Conservation (phyloP, 305 asterid species). For the Fraxinus baroniana region DNA sequence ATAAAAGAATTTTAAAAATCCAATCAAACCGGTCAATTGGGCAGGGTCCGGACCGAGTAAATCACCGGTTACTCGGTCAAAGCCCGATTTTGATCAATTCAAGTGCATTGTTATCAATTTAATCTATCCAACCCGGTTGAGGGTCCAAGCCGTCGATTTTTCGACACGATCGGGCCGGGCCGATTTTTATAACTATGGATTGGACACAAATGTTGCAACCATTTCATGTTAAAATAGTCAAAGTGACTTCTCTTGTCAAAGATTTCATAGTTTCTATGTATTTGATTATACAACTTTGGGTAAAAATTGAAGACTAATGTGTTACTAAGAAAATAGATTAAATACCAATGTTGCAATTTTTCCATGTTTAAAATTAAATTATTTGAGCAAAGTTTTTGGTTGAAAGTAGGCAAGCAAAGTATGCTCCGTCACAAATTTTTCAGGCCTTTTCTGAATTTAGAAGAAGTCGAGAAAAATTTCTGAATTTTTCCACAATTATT, state of each 20-base stretch:
- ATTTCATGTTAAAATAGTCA: too few species aligned
- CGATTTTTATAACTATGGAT: not conserved
- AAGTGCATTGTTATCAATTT: too few species aligned
- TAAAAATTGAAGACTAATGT: not conserved
- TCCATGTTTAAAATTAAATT: not conserved
- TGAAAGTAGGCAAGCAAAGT: conserved; percentile 26
- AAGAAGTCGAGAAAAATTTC: not conserved
- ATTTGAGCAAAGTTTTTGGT: conserved; percentile 2
- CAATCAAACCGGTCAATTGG: too few species aligned
- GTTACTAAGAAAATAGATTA: not conserved
- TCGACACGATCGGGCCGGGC: too few species aligned
- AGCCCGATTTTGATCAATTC: too few species aligned
- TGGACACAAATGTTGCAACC: not conserved
- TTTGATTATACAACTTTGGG: not conserved
- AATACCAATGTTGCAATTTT: not conserved
- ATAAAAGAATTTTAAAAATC: too few species aligned
- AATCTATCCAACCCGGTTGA: too few species aligned
- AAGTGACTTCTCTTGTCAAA: not conserved
- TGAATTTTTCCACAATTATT: conserved; percentile 6
- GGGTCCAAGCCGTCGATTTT: too few species aligned
- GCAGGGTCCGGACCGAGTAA: too few species aligned
- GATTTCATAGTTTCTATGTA: not conserved
- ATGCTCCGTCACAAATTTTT: not conserved
- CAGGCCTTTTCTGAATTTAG: not conserved
- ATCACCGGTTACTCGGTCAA: too few species aligned